These are phyloP conservation scores for Boletus nobilissimus DNA, from an alignment of 1,284 basidiomycete species.

Conservation along the genomic window DNA sequence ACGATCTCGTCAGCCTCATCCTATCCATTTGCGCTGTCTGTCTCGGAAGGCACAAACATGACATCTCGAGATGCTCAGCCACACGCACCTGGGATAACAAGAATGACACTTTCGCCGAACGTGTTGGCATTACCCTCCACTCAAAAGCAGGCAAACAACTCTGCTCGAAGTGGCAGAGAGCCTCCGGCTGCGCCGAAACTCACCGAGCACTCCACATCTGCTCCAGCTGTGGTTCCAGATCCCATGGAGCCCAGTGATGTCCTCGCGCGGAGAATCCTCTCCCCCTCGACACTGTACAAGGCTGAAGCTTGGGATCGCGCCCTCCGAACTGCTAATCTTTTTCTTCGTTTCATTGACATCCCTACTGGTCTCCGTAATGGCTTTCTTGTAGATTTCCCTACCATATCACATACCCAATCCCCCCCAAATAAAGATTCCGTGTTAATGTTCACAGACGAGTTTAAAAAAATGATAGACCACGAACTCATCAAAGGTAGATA, in stretches of 20 bases:
- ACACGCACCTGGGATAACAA: not conserved
- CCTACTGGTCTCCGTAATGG: not conserved
- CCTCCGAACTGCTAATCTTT: not conserved
- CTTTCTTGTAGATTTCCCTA: conserved; percentile 1
- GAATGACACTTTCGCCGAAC: not conserved
- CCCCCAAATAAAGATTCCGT: conserved; percentile 1
- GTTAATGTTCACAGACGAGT: not conserved
- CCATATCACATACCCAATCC: not conserved
- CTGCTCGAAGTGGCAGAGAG: conserved; percentile 26
- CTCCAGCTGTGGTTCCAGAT: conserved; percentile 36
- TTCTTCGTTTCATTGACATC: not conserved
- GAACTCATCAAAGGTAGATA: not conserved
- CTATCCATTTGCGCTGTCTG: not conserved
- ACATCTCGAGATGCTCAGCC: not conserved
- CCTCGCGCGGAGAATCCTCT: conserved; percentile 33
- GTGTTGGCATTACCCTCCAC: not conserved
- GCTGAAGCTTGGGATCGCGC: conserved; percentile 32
- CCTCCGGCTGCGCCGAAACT: not conserved
- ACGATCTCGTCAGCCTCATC: not conserved
- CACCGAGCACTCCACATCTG: conserved; percentile 34
- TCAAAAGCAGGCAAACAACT: conserved; percentile 4
- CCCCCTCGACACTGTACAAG: conserved; percentile 39
- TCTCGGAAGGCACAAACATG: not conserved
- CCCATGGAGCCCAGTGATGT: conserved; percentile 44
- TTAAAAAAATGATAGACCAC: not conserved